A percentile compares a stretch with the other conserved stretches of the same genome.
These are phyloP conservation scores for Rhizopogon rudus DNA, from an alignment of 768 basidiomycete species.

Conservation along the genomic window DNA sequence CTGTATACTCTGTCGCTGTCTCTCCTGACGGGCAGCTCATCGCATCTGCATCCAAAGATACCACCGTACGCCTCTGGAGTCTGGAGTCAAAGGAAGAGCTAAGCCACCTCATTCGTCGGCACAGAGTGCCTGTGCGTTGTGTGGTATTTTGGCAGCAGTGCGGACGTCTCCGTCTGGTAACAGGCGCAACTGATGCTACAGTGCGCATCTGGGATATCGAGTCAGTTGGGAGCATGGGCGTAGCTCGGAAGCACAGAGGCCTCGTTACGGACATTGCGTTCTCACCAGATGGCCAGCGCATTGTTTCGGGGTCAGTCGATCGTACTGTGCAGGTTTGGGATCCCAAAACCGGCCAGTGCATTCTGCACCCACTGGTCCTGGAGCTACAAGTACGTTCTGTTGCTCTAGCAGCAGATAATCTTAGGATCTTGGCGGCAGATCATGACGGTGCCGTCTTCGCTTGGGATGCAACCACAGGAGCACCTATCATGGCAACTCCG, in stretches of 20 bases:
- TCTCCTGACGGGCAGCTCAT: slow-evolving; percentile 25
- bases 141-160: slow-evolving; percentile 22
- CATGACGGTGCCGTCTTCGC: slow-evolving; percentile 18
- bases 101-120: slow-evolving; percentile 21
- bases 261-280: slow-evolving; percentile 23
- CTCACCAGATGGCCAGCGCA: slow-evolving; percentile 20
- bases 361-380: slow-evolving; percentile 16
- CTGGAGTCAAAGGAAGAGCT: slow-evolving; percentile 14
- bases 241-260: slow-evolving; percentile 19
- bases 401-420: slow-evolving; percentile 16
- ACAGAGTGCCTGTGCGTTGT: slow-evolving; percentile 18
- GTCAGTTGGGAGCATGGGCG: slow-evolving; percentile 22
- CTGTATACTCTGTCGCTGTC: slow-evolving; percentile 22
- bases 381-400: slow-evolving; percentile 15
- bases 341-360: slow-evolving; percentile 12
- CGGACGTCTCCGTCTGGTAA: slow-evolving; percentile 20
- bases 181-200: slow-evolving; percentile 18
- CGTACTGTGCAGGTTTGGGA: slow-evolving; percentile 27
- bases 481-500: slow-evolving; percentile 13
- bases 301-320: slow-evolving; percentile 27
- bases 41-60: slow-evolving; percentile 27
- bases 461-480: slow-evolving; percentile 20
- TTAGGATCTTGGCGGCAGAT: slow-evolving; percentile 20
- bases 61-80: slow-evolving; percentile 27
- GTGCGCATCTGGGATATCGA: slow-evolving; percentile 29